Evolutionary conservation across 164 flowering plant genomes (phyloP).

Genomic region (Euptelea pleiosperma): DNA sequence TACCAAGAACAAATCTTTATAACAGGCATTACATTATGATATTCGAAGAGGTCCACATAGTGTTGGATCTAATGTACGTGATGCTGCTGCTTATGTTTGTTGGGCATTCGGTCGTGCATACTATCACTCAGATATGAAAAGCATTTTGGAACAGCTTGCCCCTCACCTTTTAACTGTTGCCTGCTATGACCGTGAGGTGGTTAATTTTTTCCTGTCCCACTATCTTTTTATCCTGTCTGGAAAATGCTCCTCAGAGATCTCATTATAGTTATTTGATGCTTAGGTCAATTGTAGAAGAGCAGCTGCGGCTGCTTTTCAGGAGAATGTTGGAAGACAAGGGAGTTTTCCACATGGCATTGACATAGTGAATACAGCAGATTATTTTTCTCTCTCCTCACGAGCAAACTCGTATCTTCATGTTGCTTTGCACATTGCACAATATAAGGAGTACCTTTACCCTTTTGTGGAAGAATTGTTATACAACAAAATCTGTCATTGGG

Average conservation of each 20-base stretch:
- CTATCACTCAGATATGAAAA: slow-evolving; percentile 76
- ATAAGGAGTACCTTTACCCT: slow-evolving; percentile 71
- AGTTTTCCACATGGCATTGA: slow-evolving; percentile 93
- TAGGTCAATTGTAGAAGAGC: slow-evolving; percentile 99
- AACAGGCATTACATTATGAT: slow-evolving; percentile 95
- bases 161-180: slow-evolving; percentile 87
- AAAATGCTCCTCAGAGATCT: slow-evolving; percentile 1
- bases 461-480: slow-evolving; percentile 75
- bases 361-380: slow-evolving; percentile 91
- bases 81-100: slow-evolving; percentile 99
- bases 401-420: slow-evolving; percentile 78
- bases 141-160: slow-evolving; percentile 71
- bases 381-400: slow-evolving; percentile 92
- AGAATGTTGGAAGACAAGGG: slow-evolving; percentile 99
- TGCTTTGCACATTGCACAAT: slow-evolving; percentile 78
- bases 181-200: slow-evolving; percentile 98
- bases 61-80: slow-evolving; percentile 97
- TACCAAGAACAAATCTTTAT: background rate
- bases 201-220: slow-evolving; percentile 7
- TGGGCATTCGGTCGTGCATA: slow-evolving; percentile 99
- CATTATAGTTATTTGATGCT: slow-evolving; percentile 15
- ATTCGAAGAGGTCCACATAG: slow-evolving; percentile 96
- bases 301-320: slow-evolving; percentile 99
- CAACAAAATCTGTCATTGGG: slow-evolving; percentile 94
- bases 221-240: background rate